Percentiles rank a stretch among this genome's conserved stretches.
Evolutionary conservation across 139 green algal genomes (phyloP).

Genomic region (Mychonastes homosphaera): DNA sequence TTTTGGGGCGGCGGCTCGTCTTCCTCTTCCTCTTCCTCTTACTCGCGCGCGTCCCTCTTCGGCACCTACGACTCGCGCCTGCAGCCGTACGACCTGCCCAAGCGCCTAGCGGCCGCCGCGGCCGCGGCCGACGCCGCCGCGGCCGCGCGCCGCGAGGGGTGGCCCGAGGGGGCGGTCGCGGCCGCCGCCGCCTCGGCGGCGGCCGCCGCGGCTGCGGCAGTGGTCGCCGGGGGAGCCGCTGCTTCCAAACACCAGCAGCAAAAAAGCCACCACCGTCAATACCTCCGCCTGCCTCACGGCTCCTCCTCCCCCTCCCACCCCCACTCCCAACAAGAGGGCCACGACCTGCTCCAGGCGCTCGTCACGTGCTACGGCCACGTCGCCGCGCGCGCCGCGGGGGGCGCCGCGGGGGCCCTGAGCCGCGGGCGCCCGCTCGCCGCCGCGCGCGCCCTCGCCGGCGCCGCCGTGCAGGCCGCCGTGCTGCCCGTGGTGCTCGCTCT

Average conservation of each 20-base stretch:
- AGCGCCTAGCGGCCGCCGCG: too few relatives aligned
- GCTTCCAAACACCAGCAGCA: too few relatives aligned
- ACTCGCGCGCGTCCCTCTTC: background rate
- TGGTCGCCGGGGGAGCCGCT: too few relatives aligned
- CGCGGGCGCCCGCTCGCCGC: background rate
- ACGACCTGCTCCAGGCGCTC: conserved; percentile 12
- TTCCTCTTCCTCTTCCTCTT: too few relatives aligned
- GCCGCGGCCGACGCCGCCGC: too few relatives aligned
- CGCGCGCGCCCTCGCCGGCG: background rate
- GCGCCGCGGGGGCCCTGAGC: background rate
- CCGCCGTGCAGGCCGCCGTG: background rate
- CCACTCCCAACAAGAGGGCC: background rate
- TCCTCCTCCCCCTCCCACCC: background rate
- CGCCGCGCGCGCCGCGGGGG: conserved; percentile 5
- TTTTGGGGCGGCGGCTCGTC: too few relatives aligned
- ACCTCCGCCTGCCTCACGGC: background rate
- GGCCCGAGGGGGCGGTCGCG: too few relatives aligned
- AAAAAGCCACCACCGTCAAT: too few relatives aligned
- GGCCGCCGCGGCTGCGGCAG: background rate
- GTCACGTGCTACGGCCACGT: conserved; percentile 10
- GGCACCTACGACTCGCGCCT: background rate
- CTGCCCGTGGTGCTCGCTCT: conserved; percentile 17
- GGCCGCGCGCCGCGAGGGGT: too few relatives aligned
- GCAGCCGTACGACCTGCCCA: background rate
- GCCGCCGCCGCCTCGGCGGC: too few relatives aligned